Evolutionary conservation across 75 land plant genomes (phyloP).

Genomic region (Cunninghamia lanceolata): DNA sequence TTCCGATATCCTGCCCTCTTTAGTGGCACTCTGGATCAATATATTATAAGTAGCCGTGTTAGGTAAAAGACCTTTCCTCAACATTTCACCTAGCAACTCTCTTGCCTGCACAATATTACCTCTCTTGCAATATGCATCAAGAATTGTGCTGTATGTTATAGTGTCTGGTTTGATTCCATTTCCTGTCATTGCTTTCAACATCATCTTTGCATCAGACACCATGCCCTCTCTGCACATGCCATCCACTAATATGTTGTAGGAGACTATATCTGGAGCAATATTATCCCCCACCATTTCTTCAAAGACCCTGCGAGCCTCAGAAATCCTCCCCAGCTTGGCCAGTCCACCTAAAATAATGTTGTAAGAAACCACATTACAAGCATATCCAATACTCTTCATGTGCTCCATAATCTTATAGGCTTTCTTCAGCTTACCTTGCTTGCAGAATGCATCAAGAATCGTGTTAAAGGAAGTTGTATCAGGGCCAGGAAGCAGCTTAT

Average conservation of each 20-base stretch:
- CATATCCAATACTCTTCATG: slow-evolving; percentile 44
- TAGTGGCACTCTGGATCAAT: slow-evolving; percentile 65
- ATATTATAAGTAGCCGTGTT: slow-evolving; percentile 75
- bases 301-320: slow-evolving; percentile 47
- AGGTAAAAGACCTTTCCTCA: slow-evolving; percentile 48
- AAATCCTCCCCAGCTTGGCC: slow-evolving; percentile 43
- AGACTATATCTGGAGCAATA: slow-evolving; percentile 36
- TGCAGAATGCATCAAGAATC: slow-evolving; percentile 75
- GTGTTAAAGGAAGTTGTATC: slow-evolving; percentile 55
- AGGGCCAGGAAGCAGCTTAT: slow-evolving; percentile 57
- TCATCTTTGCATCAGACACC: slow-evolving; percentile 48
- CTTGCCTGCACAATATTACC: slow-evolving; percentile 61
- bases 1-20: slow-evolving; percentile 50
- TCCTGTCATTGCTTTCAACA: slow-evolving; percentile 49
- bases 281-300: slow-evolving; percentile 60
- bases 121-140: slow-evolving; percentile 72
- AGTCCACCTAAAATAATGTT: slow-evolving; percentile 66
- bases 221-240: slow-evolving; percentile 70
- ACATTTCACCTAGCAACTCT: slow-evolving; percentile 70
- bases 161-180: slow-evolving; percentile 58
- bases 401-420: slow-evolving; percentile 49
- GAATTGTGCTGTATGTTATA: slow-evolving; percentile 67
- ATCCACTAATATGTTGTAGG: slow-evolving; percentile 64
- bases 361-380: slow-evolving; percentile 51
- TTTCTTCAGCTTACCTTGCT: slow-evolving; percentile 53